phyloP scores from a whole-genome alignment of 1,284 basidiomycete species.

The Ustilago sp. region DNA sequence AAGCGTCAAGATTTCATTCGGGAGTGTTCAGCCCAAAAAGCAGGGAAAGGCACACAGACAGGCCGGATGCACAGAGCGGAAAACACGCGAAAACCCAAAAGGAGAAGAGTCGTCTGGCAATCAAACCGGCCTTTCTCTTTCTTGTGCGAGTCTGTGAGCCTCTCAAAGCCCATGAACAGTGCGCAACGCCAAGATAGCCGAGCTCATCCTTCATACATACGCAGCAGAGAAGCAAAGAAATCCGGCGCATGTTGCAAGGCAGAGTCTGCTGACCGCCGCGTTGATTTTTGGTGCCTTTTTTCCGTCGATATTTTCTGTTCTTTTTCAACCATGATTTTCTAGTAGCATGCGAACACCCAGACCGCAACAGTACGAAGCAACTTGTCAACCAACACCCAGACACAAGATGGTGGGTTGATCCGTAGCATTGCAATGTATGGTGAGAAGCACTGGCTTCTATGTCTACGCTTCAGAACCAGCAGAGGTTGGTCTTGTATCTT shows the following conservation, averaged over 20 bases:
- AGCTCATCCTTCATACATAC: neutral
- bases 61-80: neutral
- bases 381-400: too few relatives aligned
- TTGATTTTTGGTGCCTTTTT: neutral
- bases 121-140: constrained; percentile 10
- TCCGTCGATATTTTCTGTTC: neutral
- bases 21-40: constrained; percentile 9
- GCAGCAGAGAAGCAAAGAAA: neutral
- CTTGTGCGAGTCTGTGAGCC: neutral
- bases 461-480: constrained; percentile 9
- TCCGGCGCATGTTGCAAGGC: neutral
- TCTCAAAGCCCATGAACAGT: too few relatives aligned
- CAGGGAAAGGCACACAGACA: neutral
- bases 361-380: too few relatives aligned
- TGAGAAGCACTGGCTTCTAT: neutral
- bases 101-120: constrained; percentile 3
- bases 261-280: neutral
- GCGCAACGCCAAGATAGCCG: neutral
- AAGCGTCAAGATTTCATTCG: neutral
- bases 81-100: neutral
- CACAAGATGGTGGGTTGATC: too few relatives aligned
- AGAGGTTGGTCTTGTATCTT: neutral
- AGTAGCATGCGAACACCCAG: too few relatives aligned
- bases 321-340: neutral
- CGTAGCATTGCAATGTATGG: neutral